Evolutionary conservation across 2,329 filamentous ascomycete genomes (phyloP), one percentile per base, ranked within the genome.

Genomic region (Nakataea oryzae): DNA sequence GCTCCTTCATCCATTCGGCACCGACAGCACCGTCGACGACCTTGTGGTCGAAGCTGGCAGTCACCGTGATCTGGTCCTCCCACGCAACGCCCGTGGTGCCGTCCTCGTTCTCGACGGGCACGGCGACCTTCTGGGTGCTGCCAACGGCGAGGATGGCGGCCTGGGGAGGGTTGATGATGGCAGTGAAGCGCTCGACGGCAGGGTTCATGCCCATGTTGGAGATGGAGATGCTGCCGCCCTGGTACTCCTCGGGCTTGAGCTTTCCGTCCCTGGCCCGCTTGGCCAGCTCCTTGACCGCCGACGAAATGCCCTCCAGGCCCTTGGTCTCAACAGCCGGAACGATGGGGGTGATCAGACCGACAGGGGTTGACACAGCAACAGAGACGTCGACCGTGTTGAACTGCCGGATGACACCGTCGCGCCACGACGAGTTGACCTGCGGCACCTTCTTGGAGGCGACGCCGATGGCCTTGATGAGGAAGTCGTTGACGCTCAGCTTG

Each of bases 141-240:
- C 96, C 95, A 64, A 99, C 90, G 62, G 95, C 93, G 66, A 99
- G 84, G 75, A 99, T 99, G 73, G 87, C 89, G 62, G 95, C 90
- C 81, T 99, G 96, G 61, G 95, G 95, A 68, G 96, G 95, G 86
- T 99, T 99, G 84, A 99, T 96, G 73, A 99, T 90, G 69, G 95
- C 95, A 61, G 95, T 97, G 81, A 99, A 99, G 75, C 93, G 86
- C 79, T 97, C 93, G 66, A 99, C 88, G 60, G 95, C 93, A 58
- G 87, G 74, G 85, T 99, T 99, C 95, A 99, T 99, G 78, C 95
- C 95, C 95, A 99, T 96, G 86, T 99, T 99, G 80, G 91, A 96
- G 79, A 99, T 97, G 76, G 93, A 97, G 80, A 99, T 96, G 75
- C 91, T 96, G 75, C 95, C 95, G 62, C 95, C 95, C 83, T 97